Evolutionary conservation across 2,329 filamentous ascomycete genomes (phyloP), one percentile per base, ranked within the genome.

Genomic region (Pseudocercospora pini-densiflorae): DNA sequence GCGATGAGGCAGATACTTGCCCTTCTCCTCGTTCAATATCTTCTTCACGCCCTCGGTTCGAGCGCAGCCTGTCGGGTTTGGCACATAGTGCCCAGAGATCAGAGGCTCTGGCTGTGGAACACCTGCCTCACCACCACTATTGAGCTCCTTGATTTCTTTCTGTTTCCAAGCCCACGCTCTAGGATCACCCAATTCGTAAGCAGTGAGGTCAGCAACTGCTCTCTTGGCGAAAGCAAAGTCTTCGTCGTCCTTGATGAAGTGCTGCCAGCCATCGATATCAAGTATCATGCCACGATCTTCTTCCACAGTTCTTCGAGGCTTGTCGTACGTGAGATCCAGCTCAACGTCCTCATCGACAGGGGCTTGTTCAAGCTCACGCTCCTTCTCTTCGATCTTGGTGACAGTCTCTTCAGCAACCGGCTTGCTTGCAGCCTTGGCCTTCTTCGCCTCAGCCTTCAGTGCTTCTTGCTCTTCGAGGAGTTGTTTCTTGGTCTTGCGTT

Each of bases 1-100:
- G 71, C 97, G 94, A 83, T 99, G 95, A 47, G 95, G 95, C 7
- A 99, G 86, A 77, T 99, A 99, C 77, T 97, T 97, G 29, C 94
- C 97, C 83, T 99, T 99, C 79, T 99, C 95, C 0, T 93, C 92
- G 78, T 99, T 96, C 68, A 97, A 86, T 64, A 99, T 98, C 83
- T 94, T 97, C 83, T 96, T 94, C 74, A 93, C 89, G 29, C 93
- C 94, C 81, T 99, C 94, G 0, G 95, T 97, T 64, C 95, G 88
- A 64, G 95, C 95, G 72, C 89, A 92, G 36, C 95, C 95, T 9
- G 93, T 93, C 0, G 85, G 68, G 71, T 97, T 99, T 0, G 92
- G 89, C 47, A 97, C 92, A 76, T 97, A 98, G 75, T 90, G 90
- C 45, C 88, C 88, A 69, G 85, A 80, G 65, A 90, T 89, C 70